Base-by-base conservation (phyloP, 306 rosid species). In the Cicer cuneatum region DNA sequence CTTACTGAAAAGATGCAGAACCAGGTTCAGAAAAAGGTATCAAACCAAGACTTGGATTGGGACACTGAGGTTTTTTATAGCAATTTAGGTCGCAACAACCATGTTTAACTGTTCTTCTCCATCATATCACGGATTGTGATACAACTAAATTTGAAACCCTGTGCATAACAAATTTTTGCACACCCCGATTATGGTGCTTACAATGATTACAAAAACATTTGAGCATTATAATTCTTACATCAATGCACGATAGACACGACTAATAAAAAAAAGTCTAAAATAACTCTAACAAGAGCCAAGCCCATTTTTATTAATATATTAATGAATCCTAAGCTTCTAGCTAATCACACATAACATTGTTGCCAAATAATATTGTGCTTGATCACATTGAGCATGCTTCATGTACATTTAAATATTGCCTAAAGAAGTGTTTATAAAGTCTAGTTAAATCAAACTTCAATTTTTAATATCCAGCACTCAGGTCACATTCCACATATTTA, bases 1-100 rank as follows among this genome's bases (percentile, higher is more conserved):
- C 8, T 2, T 8, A 63, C 5, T 16, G 35, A 15, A 62, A 62
- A 39, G n/a, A 12, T 40, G 69, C 69, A 15, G 68, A 38, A 38
- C 47, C 38, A 56, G 61, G 38, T 56, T 56, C 38, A 56, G 24
- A 19, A 54, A 56, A 56, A 19, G 61, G 61, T 19, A 56, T 13
- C 4, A 13, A 21, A 56, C 35, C 61, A 56, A 9, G 7, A 56
- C 6, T 56, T 19, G 38, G 14, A 56, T 10, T 56, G 38, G 61
- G 61, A 21, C 61, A 19, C 21, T n/a, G 19, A 56, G 14, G 62
- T 21, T 56, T 56, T 21, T 10, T 8, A 56, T 1, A 56, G n/a
- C 37, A 54, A 54, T 5, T 54, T 19, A 54, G 61, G 10, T 5
- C 0, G n/a, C 61, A 54, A 3, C 61, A 54, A 54, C 61, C 33